Evolutionary conservation across 75 land plant species (phyloP), one percentile per base, ranked within the genome.

Genomic region (Pseudotsuga menziesii): DNA sequence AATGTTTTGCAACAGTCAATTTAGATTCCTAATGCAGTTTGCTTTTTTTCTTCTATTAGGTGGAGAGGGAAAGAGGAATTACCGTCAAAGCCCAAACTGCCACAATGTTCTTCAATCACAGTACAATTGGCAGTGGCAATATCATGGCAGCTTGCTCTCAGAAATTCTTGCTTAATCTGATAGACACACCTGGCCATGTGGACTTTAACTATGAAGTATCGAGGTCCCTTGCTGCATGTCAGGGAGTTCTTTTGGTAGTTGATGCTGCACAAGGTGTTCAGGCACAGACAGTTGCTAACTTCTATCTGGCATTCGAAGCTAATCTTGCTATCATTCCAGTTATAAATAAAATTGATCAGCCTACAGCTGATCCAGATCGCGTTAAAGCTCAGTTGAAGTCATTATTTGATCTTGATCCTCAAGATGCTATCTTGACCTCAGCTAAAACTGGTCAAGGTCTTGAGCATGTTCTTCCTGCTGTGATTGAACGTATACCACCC

Each of bases 21-120:
- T 29, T 76, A 52, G 75, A 56, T 26, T 55, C 23, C 22, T 56
- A 56, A 74, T 56, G 29, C 29, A 26, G 32, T 15, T 72, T 16
- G 19, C 29, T 9, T 7, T 75, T 72, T 77, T 32, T 26, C 22
- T 32, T 26, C 44, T 61, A 17, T 77, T 83, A 96, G 99, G 99
- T 96, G 75, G 99, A 96, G 79, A 83, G 99, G 64, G 99, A 95
- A 82, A 88, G 98, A 77, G 98, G 99, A 39, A 97, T 95, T 52
- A 97, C 99, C 13, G 98, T 97, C 15, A 97, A 97, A 79, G 99
- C 99, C 56, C 99, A 97, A 83, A 97, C 99, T 20, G 99, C 98
- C 75, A 93, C 99, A 56, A 97, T 97, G 99, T 95, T 97, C 41
- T 78, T 93, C 77, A 88, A 70, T 59, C 63, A 85, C 74, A 66